Evolutionary conservation across 257 asterid genomes (phyloP).

Genomic region (Solanum infundibuliforme): DNA sequence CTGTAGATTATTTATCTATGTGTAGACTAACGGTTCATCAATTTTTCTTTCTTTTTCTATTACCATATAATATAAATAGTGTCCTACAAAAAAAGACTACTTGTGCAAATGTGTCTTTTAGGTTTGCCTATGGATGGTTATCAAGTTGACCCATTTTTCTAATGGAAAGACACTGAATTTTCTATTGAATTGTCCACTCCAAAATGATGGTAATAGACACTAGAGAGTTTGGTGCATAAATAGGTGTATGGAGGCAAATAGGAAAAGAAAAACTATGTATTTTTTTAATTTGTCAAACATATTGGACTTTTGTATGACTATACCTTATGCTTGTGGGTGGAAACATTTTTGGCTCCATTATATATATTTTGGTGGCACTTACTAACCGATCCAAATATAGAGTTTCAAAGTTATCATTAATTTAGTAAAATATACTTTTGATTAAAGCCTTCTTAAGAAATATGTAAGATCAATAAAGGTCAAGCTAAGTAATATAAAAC

Average conservation of each 20-base stretch:
- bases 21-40: no score
- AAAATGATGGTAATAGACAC: background rate
- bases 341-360: background rate
- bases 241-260: background rate
- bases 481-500: background rate
- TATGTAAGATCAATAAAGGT: no score
- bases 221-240: background rate
- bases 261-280: background rate
- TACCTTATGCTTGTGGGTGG: no score
- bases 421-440: background rate
- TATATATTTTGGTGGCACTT: background rate
- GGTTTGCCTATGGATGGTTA: background rate
- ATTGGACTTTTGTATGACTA: background rate
- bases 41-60: no score
- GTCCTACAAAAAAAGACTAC: background rate
- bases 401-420: background rate
- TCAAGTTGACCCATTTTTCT: background rate
- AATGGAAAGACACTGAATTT: background rate
- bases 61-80: background rate
- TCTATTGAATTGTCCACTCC: background rate
- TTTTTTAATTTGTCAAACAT: slow-evolving; percentile 8
- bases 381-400: background rate
- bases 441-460: no score
- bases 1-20: background rate
- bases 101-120: background rate